Conservation (phyloP, 2,329 filamentous ascomycete genomes). For the Ceratocystiopsis sp. region DNA sequence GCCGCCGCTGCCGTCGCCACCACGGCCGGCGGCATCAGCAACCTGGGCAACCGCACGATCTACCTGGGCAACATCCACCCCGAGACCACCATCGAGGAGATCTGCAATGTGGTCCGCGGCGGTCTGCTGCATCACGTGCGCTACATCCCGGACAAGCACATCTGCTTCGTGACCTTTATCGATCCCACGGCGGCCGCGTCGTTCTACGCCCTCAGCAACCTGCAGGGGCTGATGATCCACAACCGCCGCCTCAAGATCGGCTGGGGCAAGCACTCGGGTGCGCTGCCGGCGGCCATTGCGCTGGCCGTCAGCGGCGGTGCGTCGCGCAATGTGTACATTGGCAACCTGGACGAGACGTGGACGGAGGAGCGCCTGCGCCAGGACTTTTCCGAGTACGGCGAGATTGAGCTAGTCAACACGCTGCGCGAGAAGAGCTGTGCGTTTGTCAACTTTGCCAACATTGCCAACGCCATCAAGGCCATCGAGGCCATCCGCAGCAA, state of each 20-base stretch:
- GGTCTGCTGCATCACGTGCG: constrained; percentile 94
- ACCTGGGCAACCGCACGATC: constrained; percentile 91
- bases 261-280: constrained; percentile 98
- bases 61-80: constrained; percentile 98
- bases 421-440: constrained; percentile 97
- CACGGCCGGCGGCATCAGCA: constrained; percentile 90
- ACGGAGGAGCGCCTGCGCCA: constrained; percentile 88
- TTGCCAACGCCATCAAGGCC: constrained; percentile 97
- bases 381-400: constrained; percentile 93
- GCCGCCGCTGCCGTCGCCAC: constrained; percentile 93
- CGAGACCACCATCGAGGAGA: constrained; percentile 97
- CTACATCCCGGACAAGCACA: constrained; percentile 99
- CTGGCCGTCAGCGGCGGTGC: constrained; percentile 91
- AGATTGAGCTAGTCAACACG: constrained; percentile 95
- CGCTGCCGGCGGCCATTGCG: constrained; percentile 86
- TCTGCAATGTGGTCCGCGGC: constrained; percentile 95
- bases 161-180: constrained; percentile 99
- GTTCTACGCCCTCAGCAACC: constrained; percentile 93
- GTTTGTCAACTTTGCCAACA: constrained; percentile 99
- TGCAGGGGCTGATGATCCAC: constrained; percentile 98
- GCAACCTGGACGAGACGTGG: constrained; percentile 94
- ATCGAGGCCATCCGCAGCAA: constrained; percentile 90
- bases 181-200: constrained; percentile 94
- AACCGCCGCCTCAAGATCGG: constrained; percentile 96
- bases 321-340: constrained; percentile 96